A percentile compares a stretch with the other conserved stretches of the same genome.
Evolutionary conservation across 1,284 basidiomycete genomes (phyloP).

Genomic region (Farysia itapuensis): DNA sequence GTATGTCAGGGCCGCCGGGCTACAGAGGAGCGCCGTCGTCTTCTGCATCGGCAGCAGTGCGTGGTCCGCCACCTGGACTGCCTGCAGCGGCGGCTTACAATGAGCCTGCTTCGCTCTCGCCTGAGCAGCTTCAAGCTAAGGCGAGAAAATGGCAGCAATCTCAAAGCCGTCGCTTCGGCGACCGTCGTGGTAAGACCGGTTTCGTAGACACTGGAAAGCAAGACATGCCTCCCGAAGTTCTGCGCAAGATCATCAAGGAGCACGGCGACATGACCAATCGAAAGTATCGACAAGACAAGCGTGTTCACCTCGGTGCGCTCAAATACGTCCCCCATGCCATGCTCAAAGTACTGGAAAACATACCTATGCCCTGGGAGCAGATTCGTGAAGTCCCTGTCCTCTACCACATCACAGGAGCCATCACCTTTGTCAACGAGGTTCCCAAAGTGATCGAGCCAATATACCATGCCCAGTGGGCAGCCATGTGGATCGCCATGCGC

Average conservation of each 20-base stretch:
- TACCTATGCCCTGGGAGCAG: constrained; percentile 94
- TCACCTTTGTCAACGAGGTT: constrained; percentile 98
- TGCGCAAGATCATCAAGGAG: constrained; percentile 60
- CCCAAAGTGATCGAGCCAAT: constrained; percentile 95
- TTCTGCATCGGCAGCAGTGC: constrained; percentile 37
- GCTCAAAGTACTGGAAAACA: constrained; percentile 98
- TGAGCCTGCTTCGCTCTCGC: constrained; percentile 65
- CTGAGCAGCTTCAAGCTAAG: constrained; percentile 78
- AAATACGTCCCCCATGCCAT: constrained; percentile 99
- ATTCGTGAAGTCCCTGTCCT: constrained; percentile 62
- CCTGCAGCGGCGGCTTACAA: constrained; percentile 21
- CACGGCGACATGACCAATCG: constrained; percentile 61
- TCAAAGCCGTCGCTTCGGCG: constrained; percentile 85
- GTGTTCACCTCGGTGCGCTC: constrained; percentile 93
- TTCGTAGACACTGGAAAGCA: constrained; percentile 92
- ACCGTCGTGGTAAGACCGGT: constrained; percentile 77
- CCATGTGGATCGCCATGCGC: constrained; percentile 99
- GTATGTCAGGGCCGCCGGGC: constrained; percentile 43
- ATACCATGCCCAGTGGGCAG: constrained; percentile 98
- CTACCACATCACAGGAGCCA: constrained; percentile 86
- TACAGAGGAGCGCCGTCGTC: constrained; percentile 35
- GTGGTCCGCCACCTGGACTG: constrained; percentile 35
- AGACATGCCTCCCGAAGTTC: constrained; percentile 72
- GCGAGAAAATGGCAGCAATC: constrained; percentile 91
- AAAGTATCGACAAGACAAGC: constrained; percentile 93